These are phyloP conservation scores for Beauveria pseudobassiana DNA, from an alignment of 2,329 filamentous ascomycete species.

Conservation along the genomic window DNA sequence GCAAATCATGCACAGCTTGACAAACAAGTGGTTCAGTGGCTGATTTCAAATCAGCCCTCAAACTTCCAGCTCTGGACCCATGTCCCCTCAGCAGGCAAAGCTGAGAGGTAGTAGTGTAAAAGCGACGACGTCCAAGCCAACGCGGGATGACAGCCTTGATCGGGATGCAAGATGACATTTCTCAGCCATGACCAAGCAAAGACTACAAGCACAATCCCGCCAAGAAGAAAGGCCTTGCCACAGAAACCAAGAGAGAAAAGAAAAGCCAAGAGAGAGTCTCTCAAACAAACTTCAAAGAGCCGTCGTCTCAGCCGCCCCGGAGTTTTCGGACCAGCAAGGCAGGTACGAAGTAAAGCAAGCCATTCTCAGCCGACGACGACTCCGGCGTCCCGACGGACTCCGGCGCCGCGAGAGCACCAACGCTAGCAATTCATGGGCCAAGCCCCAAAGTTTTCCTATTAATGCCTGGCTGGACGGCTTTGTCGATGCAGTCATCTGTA, in stretches of 20 bases:
- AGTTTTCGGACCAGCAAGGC: background rate
- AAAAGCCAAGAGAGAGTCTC: too few relatives aligned
- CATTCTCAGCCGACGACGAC: background rate
- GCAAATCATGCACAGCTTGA: background rate
- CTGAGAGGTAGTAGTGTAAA: background rate
- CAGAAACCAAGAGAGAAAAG: too few relatives aligned
- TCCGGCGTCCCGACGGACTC: constrained; percentile 1
- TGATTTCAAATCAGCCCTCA: background rate
- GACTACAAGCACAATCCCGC: background rate
- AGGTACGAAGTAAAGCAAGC: background rate
- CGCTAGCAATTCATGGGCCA: background rate
- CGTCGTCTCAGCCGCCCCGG: background rate
- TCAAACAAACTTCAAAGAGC: too few relatives aligned
- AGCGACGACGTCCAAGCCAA: background rate
- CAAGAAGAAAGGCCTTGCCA: background rate
- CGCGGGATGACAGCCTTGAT: too few relatives aligned
- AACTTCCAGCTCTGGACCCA: background rate
- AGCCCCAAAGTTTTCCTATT: background rate
- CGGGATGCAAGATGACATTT: background rate
- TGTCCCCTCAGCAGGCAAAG: too few relatives aligned
- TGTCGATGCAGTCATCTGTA: too few relatives aligned
- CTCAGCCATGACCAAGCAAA: constrained; percentile 5
- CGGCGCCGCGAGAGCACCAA: background rate
- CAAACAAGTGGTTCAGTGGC: background rate
- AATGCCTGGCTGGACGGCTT: background rate